These are phyloP conservation scores for Globisporangium heterothallicum DNA, from an alignment of 352 stramenopile genomes.

Conservation along the genomic window DNA sequence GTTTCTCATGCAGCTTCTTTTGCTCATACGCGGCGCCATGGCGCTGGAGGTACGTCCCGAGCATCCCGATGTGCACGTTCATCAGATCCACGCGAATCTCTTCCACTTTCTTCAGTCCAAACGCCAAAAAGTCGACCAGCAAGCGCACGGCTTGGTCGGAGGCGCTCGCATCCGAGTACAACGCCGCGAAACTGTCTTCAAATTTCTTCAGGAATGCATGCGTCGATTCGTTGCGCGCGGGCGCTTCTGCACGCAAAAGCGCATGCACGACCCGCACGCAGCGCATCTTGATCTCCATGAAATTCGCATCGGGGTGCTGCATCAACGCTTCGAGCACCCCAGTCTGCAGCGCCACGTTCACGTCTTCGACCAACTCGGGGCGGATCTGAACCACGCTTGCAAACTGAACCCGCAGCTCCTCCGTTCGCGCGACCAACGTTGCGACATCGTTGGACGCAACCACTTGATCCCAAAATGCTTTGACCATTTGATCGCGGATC, in stretches of 20 bases:
- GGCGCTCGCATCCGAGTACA: conserved; percentile 11
- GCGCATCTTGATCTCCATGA: conserved; percentile 26
- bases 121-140: conserved; percentile 59
- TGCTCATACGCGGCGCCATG: conserved; percentile 66
- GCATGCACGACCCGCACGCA: conserved; percentile 40
- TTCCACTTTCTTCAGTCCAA: conserved; percentile 61
- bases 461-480: conserved; percentile 69
- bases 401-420: conserved; percentile 49
- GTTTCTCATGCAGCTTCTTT: conserved; percentile 35
- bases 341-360: conserved; percentile 31
- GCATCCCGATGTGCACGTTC: conserved; percentile 50
- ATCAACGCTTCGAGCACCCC: conserved; percentile 32
- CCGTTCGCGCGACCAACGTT: conserved; percentile 36
- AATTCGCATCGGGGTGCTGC: conserved; percentile 22
- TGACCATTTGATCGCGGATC: conserved; percentile 46
- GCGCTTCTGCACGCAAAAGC: conserved; percentile 45
- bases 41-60: conserved; percentile 47
- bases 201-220: conserved; percentile 29
- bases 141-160: conserved; percentile 17
- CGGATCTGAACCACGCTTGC: conserved; percentile 16
- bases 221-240: conserved; percentile 42
- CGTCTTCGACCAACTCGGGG: conserved; percentile 26
- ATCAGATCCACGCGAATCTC: conserved; percentile 54
- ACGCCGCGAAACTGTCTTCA: conserved; percentile 15
- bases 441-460: conserved; percentile 38